A percentile compares a stretch with the other conserved stretches of the same genome.
phyloP scores from a whole-genome alignment of 106 monocot genomes.

The Vanilla planifolia region DNA sequence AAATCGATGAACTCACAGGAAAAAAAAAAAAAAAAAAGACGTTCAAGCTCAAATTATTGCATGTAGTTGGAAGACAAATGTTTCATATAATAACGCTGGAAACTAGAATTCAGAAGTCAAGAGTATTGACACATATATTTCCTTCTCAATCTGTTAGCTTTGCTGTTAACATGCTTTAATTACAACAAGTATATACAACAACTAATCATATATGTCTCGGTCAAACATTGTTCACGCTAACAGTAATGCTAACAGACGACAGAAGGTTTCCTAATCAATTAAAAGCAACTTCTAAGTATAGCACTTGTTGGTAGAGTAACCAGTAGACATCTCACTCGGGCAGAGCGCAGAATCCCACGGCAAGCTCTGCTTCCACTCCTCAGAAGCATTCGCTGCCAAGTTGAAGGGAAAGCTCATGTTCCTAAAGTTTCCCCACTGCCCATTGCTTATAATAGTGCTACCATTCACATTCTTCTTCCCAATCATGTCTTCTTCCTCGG shows the following conservation, averaged over 20 bases:
- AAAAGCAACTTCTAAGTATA: slow-evolving; percentile 27
- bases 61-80: too few species aligned
- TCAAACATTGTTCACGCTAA: slow-evolving; percentile 5
- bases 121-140: too few species aligned
- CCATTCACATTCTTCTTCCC: slow-evolving; percentile 12
- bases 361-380: slow-evolving; percentile 32
- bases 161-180: slow-evolving; percentile 17
- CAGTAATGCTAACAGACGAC: slow-evolving; percentile 5
- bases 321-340: slow-evolving; percentile 29
- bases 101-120: too few species aligned
- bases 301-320: slow-evolving; percentile 24
- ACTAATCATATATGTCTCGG: not conserved
- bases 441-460: not conserved
- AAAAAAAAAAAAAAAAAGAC: too few species aligned
- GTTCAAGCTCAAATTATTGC: too few species aligned
- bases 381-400: slow-evolving; percentile 12
- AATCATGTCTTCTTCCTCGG: slow-evolving; percentile 16
- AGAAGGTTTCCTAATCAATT: too few species aligned
- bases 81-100: too few species aligned
- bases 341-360: slow-evolving; percentile 25
- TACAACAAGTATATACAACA: slow-evolving; percentile 16
- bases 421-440: slow-evolving; percentile 17
- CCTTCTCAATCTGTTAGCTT: slow-evolving; percentile 21
- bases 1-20: too few species aligned
- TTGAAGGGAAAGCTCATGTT: slow-evolving; percentile 24